A percentile compares a stretch with the other conserved stretches of the same genome.
Evolutionary conservation across 495 filamentous ascomycete genomes (phyloP).

Genomic region (Lophiotrema nucula): DNA sequence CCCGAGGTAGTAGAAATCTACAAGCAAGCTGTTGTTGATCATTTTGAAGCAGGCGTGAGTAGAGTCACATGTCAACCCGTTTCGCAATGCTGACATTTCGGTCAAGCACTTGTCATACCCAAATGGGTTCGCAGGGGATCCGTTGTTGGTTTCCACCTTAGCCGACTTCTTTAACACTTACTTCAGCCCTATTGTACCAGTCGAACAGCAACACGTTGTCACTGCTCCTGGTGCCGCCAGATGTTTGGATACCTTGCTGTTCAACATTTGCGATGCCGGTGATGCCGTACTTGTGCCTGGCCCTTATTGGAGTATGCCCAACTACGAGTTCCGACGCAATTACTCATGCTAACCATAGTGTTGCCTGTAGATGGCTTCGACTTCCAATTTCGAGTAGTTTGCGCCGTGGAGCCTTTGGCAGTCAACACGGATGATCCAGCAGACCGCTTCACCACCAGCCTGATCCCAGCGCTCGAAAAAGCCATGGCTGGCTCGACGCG

Average conservation of each 20-base stretch:
- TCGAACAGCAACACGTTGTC: slow-evolving; percentile 42
- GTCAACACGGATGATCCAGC: background rate
- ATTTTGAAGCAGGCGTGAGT: no score
- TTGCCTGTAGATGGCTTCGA: slow-evolving; percentile 31
- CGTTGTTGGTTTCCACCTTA: slow-evolving; percentile 37
- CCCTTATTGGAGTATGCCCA: slow-evolving; percentile 46
- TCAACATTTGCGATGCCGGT: slow-evolving; percentile 46
- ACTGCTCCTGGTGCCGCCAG: slow-evolving; percentile 40
- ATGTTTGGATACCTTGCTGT: slow-evolving; percentile 45
- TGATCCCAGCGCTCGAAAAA: slow-evolving; percentile 11
- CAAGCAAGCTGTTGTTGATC: slow-evolving; percentile 27
- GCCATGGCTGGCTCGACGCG: background rate
- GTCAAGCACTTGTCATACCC: slow-evolving; percentile 39
- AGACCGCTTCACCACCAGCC: background rate
- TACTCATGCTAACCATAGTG: no score
- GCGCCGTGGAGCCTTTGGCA: slow-evolving; percentile 1
- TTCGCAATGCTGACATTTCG: background rate
- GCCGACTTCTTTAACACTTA: slow-evolving; percentile 44
- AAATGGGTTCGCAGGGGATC: slow-evolving; percentile 33
- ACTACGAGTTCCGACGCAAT: no score
- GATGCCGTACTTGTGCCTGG: slow-evolving; percentile 48
- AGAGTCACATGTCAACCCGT: no score
- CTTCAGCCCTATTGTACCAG: slow-evolving; percentile 40
- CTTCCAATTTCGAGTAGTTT: slow-evolving; percentile 7
- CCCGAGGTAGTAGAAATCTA: slow-evolving; percentile 18